Base-by-base conservation (phyloP, 768 basidiomycete genomes). In the Daedaleopsis nitida region DNA sequence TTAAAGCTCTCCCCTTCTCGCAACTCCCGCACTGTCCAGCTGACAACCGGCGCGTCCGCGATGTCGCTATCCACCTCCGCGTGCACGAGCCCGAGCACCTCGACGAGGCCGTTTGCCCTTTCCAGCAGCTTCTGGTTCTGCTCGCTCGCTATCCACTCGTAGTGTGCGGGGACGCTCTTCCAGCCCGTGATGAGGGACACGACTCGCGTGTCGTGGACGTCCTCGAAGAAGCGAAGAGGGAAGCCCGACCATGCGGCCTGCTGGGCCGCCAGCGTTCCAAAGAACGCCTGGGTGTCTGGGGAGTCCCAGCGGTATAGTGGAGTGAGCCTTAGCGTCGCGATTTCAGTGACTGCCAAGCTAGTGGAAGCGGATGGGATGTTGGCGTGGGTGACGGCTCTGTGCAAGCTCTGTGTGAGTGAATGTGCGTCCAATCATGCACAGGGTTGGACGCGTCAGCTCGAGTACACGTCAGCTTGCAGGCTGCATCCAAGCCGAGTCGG, bases 261-360 rank as follows among this genome's bases (percentile, higher is more conserved):
- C 59, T 70, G 72, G 8, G 59, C 51, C 8, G 70, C 69, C 0
- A 79, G 67, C 3, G 63, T 71, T 9, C 53, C 55, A 55, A 83
- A 72, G 55, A 76, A 68, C 12, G 66, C 52, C 2, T 62, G 67
- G 44, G 78, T 47, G n/a, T 62, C 58, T 6, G 72, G 66, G 8
- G 74, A 74, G 14, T 72, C 65, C 37, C 73, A 55, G 45, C 69
- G 69, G 53, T 74, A 57, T 0, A 76, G 73, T 10, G 69, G 66
- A 38, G 72, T 64, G 57, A 81, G 68, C 19, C 68, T 68, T 47
- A 83, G 69, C 53, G 68, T 74, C 21, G 74, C 76, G 35, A 79
- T 72, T 70, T 83, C 81, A 38, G 78, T 80, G 59, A 83, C 72
- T 9, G 80, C 63, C 80, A 82, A 80, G 51, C n/a, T n/a, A 48